Base-by-base conservation (phyloP, 805 yeast species). In the Saturnispora sanitii region DNA sequence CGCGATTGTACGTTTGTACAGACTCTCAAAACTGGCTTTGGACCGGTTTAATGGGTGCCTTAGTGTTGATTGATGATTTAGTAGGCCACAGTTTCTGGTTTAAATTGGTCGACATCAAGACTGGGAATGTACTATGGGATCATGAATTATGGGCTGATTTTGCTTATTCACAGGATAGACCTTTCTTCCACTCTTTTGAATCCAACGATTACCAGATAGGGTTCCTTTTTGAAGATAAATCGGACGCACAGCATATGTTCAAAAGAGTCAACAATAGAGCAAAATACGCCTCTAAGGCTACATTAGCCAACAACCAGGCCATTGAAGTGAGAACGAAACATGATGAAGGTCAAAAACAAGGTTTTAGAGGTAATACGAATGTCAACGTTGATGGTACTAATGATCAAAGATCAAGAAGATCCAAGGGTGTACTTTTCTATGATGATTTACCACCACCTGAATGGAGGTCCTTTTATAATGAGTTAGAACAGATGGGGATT, bases 171-270 rank as follows among this genome's bases (percentile, higher is more conserved):
- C 97, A 92, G 60, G 98, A 92, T 60, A 73, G 98, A 25, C 78
- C 94, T 30, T 92, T 85, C 61, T 92, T 92, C 70, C 97, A 92
- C 58, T 71, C 94, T 6, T 92, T 92, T 63, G 98, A 92, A 64
- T 67, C 86, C 35, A 97, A 92, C 51, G 94, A 84, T 18, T 88
- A 95, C 56, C 70, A 69, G 39, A 87, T 78, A 9, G 98, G 97
- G 0, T 66, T 92, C 18, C 62, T 92, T 38, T 92, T 92, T 58
- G 95, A 87, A 50, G 96, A 90, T 62, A 76, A 82, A 42, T 68
- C 66, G 39, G 98, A 92, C 51, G 97, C 97, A 0, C 65, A 83
- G 3, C 90, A 82, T 53, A 87, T 92, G 65, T 70, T 65, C 58
- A 90, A 88, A 58, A 71, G 86, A 45, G 87, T 92, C 3, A 67